phyloP scores from a whole-genome alignment of 306 rosid genomes.

The Cotoneaster glaucophyllus region DNA sequence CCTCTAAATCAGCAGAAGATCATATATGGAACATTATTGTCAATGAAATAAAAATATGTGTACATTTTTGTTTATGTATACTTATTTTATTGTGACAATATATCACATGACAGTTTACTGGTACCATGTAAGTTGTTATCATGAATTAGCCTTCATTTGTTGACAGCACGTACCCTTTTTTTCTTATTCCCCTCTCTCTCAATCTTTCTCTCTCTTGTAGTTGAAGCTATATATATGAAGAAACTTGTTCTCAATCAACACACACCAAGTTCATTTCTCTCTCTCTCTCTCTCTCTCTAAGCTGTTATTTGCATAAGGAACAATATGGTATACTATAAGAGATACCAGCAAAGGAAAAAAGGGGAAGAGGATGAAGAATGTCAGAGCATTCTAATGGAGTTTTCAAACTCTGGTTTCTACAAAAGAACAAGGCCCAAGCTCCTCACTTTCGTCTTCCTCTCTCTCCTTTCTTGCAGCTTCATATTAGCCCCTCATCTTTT shows the following conservation, averaged over 20 bases:
- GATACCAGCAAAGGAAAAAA: conserved; percentile 44
- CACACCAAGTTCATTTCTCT: background rate
- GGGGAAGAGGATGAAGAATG: conserved; percentile 30
- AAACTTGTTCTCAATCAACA: background rate
- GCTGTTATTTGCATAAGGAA: background rate
- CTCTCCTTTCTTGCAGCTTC: conserved; percentile 52
- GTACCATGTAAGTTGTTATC: no score
- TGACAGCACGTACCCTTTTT: background rate
- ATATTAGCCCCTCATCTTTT: conserved; percentile 51
- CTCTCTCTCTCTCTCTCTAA: background rate
- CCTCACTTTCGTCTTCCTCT: conserved; percentile 43
- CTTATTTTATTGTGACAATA: no score
- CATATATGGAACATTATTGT: no score
- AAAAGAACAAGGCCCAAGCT: conserved; percentile 59
- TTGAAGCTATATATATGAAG: background rate
- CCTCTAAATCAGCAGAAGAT: background rate
- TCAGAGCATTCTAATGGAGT: conserved; percentile 36
- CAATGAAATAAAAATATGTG: no score
- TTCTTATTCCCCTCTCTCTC: background rate
- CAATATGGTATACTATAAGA: conserved; percentile 50
- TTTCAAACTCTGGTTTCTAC: conserved; percentile 28
- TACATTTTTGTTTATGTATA: no score
- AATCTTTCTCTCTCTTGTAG: background rate
- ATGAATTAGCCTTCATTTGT: background rate
- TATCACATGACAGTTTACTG: no score